These are phyloP conservation scores for Colletotrichum cuscutae DNA, from an alignment of 2,329 filamentous ascomycete species.

Conservation along the genomic window DNA sequence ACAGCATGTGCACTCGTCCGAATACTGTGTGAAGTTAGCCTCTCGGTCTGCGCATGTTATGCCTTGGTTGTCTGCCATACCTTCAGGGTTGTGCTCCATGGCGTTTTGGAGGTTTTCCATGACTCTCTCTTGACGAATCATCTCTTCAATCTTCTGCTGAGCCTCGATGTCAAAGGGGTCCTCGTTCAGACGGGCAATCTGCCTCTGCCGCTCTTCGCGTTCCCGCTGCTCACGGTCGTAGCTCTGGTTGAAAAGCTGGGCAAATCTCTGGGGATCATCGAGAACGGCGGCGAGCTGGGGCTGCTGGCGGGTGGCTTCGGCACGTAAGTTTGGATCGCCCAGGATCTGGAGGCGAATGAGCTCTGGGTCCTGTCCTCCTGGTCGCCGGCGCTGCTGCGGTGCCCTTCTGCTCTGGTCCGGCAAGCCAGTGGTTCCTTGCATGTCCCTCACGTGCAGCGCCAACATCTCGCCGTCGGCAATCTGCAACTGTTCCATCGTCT, in stretches of 20 bases:
- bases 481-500: constrained; percentile 83
- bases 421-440: constrained; percentile 58
- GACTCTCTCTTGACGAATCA: constrained; percentile 93
- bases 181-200: constrained; percentile 87
- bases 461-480: constrained; percentile 94
- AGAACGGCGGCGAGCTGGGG: constrained; percentile 82
- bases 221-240: constrained; percentile 77
- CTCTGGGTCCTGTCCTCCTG: constrained; percentile 74
- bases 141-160: constrained; percentile 93
- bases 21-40: constrained; percentile 72
- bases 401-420: constrained; percentile 49
- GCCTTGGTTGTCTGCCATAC: constrained; percentile 59
- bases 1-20: constrained; percentile 93
- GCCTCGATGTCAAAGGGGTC: constrained; percentile 95
- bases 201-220: constrained; percentile 80
- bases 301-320: constrained; percentile 76
- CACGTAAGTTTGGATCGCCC: constrained; percentile 78
- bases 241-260: constrained; percentile 75
- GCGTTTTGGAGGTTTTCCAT: constrained; percentile 97
- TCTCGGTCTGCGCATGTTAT: background rate
- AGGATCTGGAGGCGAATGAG: constrained; percentile 84
- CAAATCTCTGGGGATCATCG: constrained; percentile 81
- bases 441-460: constrained; percentile 80
- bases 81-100: constrained; percentile 97
- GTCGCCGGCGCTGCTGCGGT: constrained; percentile 46